Conservation (phyloP, 2,329 filamentous ascomycete species). For the Trichoderma cornu-damae region DNA sequence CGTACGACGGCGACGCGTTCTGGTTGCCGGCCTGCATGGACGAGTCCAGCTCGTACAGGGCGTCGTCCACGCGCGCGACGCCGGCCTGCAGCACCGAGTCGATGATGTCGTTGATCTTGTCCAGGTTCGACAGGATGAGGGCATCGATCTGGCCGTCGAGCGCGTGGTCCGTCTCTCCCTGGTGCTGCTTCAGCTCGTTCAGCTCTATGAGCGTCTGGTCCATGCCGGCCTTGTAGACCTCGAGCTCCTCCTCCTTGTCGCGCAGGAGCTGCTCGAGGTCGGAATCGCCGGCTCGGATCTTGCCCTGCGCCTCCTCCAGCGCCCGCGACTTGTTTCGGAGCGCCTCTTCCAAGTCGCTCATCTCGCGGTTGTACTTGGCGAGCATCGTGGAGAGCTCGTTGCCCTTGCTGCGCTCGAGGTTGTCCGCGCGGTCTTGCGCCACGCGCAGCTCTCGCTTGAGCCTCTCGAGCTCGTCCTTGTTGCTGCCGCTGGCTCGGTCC, state of each 20-base stretch:
- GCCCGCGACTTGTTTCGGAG: conserved; percentile 81
- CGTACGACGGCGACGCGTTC: conserved; percentile 90
- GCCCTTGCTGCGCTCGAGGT: conserved; percentile 86
- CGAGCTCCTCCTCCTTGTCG: conserved; percentile 95
- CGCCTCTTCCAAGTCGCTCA: conserved; percentile 92
- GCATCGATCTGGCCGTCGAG: conserved; percentile 89
- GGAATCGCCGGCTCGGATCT: conserved; percentile 71
- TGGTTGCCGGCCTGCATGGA: conserved; percentile 98
- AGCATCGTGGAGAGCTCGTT: conserved; percentile 93
- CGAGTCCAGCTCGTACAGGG: conserved; percentile 93
- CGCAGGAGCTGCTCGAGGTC: conserved; percentile 81
- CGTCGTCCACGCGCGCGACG: conserved; percentile 90
- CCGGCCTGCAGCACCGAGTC: conserved; percentile 93
- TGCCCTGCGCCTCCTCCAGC: conserved; percentile 75
- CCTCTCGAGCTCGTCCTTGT: conserved; percentile 92
- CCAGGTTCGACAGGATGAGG: conserved; percentile 76
- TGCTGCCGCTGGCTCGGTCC: conserved; percentile 77
- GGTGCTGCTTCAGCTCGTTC: conserved; percentile 75
- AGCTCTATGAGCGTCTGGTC: conserved; percentile 91
- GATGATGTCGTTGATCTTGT: conserved; percentile 95
- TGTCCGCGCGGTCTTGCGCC: conserved; percentile 86
- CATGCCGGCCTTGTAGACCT: conserved; percentile 97
- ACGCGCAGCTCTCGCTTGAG: conserved; percentile 88
- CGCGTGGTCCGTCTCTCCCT: conserved; percentile 70
- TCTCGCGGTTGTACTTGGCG: conserved; percentile 93